Conservation (phyloP, 257 asterid species). For the Eucommia ulmoides region DNA sequence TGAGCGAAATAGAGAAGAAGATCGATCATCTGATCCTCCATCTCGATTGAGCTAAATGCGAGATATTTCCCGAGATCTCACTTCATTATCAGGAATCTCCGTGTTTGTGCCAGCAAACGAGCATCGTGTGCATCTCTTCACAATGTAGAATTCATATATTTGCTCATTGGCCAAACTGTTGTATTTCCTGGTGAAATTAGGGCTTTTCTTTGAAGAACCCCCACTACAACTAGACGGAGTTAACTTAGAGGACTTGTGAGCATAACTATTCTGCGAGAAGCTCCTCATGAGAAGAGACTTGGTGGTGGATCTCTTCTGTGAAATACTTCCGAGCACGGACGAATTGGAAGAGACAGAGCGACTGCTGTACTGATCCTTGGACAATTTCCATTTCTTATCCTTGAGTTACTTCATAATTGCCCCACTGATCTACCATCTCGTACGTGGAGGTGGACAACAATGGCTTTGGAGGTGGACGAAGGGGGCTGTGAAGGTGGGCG, state of each 20-base stretch:
- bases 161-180: constrained; percentile 71
- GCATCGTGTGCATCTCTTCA: constrained; percentile 71
- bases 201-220: constrained; percentile 24
- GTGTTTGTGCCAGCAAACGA: constrained; percentile 62
- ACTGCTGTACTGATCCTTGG: constrained; percentile 35
- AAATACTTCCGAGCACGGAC: constrained; percentile 31
- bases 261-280: constrained; percentile 29
- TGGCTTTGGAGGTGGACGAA: no score
- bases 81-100: constrained; percentile 69
- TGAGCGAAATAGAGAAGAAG: no score
- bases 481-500: no score
- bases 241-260: constrained; percentile 8
- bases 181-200: constrained; percentile 55
- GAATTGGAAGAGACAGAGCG: constrained; percentile 21
- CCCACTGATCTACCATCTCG: no score
- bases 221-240: constrained; percentile 25
- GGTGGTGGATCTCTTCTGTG: constrained; percentile 29
- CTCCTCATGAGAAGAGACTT: constrained; percentile 24
- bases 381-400: constrained; percentile 58
- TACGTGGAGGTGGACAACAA: no score
- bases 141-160: constrained; percentile 70
- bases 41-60: no score
- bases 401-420: constrained; percentile 70
- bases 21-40: no score
- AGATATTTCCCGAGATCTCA: no score